These are phyloP conservation scores for Coemansia sp. DNA, from an alignment of 192 early-diverging fungal genomes.

Conservation along the genomic window DNA sequence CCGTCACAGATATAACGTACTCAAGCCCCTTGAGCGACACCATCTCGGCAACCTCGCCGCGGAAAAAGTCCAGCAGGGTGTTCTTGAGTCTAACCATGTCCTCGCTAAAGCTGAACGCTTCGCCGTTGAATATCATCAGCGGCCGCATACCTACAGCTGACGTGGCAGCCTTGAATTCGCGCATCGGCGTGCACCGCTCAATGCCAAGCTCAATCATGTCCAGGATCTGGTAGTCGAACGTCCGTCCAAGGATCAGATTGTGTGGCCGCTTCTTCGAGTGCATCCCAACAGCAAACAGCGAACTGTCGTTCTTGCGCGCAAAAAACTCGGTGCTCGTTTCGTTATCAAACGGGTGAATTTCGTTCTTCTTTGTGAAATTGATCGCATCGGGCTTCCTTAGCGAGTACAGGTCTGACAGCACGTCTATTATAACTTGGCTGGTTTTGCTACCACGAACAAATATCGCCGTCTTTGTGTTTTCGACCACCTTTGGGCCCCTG, in stretches of 20 bases:
- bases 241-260: conserved; percentile 86
- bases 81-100: conserved; percentile 75
- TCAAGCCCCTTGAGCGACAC: conserved; percentile 87
- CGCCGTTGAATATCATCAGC: conserved; percentile 87
- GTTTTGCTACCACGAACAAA: conserved; percentile 87
- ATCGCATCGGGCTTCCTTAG: conserved; percentile 89
- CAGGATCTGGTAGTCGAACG: conserved; percentile 90
- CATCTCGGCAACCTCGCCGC: conserved; percentile 71
- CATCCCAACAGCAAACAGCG: conserved; percentile 84
- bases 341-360: conserved; percentile 96
- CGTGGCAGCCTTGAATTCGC: conserved; percentile 70
- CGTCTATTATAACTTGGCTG: conserved; percentile 78
- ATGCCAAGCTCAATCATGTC: conserved; percentile 96
- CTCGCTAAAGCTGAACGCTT: conserved; percentile 73
- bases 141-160: conserved; percentile 87
- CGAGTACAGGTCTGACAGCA: conserved; percentile 87
- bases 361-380: conserved; percentile 91
- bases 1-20: conserved; percentile 83
- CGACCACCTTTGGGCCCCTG: conserved; percentile 85
- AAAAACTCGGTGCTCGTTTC: conserved; percentile 89
- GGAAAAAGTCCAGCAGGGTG: conserved; percentile 87
- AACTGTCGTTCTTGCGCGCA: conserved; percentile 93
- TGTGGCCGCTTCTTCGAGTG: conserved; percentile 97
- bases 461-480: conserved; percentile 88
- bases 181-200: conserved; percentile 66